Base-by-base conservation (phyloP, 805 yeast genomes). In the Sungouiella blattae region DNA sequence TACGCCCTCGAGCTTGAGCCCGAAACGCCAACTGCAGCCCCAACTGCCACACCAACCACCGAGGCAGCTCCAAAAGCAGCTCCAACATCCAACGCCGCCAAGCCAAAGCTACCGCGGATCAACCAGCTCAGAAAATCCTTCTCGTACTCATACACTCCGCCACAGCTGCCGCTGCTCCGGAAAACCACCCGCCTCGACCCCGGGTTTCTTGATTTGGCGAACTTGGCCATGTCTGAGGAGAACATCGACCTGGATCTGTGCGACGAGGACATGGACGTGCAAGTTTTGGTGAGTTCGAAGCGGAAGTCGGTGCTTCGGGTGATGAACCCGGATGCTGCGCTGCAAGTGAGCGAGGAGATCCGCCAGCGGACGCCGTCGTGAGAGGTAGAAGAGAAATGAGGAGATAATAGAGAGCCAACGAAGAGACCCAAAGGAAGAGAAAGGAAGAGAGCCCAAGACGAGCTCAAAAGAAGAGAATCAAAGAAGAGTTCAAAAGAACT, bases 251-350 rank as follows among this genome's bases (percentile, higher is more conserved):
- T 30, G 8, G 40, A 49, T 13, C 67, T 69, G 14, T 58, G 69
- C 11, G 69, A 75, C 36, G 69, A 67, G 13, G 63, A 67, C 20
- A 51, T 80, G 44, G 88, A 83, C 43, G 89, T 80, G 2, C 89
- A 83, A 55, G 83, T 83, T 6, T 57, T 83, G 40, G 87, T 83
- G 6, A 75, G 83, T 40, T 76, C 84, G 11, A 76, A 75, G 50
- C 62, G 87, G 45, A 62, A 85, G 39, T 70, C 82, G 1, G 70
- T 71, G 35, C 60, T 83, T 28, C 56, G 83, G 23, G 76, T 83
- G 24, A 69, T 77, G 30, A 83, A 83, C 49, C 89, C 89, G 0
- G 83, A 77, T 46, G 16, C 26, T n/a, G 40, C 32, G 6, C 17
- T 24, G 7, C 14, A 20, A 2, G 27, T 18, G 2, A n/a, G 17